phyloP scores from a whole-genome alignment of 306 rosid genomes.

The Trifolium subterraneum region DNA sequence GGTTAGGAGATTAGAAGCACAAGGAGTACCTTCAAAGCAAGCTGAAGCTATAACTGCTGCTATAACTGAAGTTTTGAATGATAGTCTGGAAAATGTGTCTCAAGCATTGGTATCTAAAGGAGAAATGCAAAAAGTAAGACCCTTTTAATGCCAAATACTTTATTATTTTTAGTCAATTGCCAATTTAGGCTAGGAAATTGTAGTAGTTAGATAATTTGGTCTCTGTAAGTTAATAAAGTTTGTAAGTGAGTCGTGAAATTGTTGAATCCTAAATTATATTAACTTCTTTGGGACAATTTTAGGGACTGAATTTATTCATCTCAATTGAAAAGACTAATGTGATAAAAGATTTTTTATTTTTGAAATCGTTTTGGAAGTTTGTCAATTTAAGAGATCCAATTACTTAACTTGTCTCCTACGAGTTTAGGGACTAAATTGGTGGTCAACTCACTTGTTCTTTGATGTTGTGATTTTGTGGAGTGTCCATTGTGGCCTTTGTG shows the following conservation, averaged over 20 bases:
- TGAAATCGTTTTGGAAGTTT: neutral
- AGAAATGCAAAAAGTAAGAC: constrained; percentile 84
- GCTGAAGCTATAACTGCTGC: constrained; percentile 96
- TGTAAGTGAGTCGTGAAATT: neutral
- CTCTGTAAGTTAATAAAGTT: neutral
- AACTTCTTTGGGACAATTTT: neutral
- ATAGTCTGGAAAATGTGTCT: constrained; percentile 83
- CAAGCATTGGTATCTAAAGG: constrained; percentile 78
- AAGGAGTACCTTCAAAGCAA: constrained; percentile 84
- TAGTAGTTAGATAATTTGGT: neutral
- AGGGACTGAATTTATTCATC: neutral
- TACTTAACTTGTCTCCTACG: neutral
- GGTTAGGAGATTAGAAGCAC: constrained; percentile 90
- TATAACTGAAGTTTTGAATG: constrained; percentile 84
- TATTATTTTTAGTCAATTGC: neutral
- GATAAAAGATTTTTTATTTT: neutral
- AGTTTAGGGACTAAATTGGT: neutral
- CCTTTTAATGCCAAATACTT: neutral
- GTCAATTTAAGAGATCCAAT: neutral
- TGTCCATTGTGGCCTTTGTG: neutral
- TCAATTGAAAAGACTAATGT: neutral
- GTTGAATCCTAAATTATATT: neutral
- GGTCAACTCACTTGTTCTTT: neutral
- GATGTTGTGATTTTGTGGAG: neutral
- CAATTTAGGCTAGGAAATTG: neutral